Evolutionary conservation across 2,329 filamentous ascomycete species (phyloP), one percentile per base, ranked within the genome.

Genomic region (Calycina herbarum): DNA sequence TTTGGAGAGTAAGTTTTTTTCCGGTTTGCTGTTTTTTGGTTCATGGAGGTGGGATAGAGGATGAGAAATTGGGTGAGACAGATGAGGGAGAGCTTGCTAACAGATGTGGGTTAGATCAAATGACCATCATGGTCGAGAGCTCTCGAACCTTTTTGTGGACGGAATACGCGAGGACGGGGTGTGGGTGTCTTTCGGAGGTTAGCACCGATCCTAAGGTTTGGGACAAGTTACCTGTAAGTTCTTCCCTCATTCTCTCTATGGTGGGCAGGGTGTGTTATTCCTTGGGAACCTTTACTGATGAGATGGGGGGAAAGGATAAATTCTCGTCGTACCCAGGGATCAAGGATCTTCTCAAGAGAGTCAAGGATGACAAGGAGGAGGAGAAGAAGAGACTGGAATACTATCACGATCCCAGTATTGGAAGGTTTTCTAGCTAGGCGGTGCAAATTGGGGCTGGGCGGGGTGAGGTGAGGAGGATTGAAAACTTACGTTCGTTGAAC

Each of bases 111-210:
- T 77, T n/a, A n/a, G 79, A 60, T 78, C 80, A 63, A 79, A 82
- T 75, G 81, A 72, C 81, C 5, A 82, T 82, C 70, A 83, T 83
- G 81, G 81, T 82, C 65, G 81, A 83, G 73, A 82, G 79, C 64
- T 81, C 78, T 61, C 72, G 84, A 24, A 83, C 85, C 75, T 83
- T 86, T 20, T 82, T 83, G 13, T 83, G 85, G 62, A 85, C 84
- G 2, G 84, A 86, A 60, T 87, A 82, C 78, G 85, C 84, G 2
- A 76, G 73, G 61, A 74, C 74, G 13, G 75, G 68, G 0, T 71
- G 73, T 64, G 71, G 75, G 27, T 71, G 74, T 45, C 69, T 74
- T n/a, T n/a, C n/a, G n/a, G 76, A 78, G 62, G 78, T 81, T 45
- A 69, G 68, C 17, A 72, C 70, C 35, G 80, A 82, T 67, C 79